Conservation (phyloP, 2,329 filamentous ascomycete species). For the Ophiostoma montium region DNA sequence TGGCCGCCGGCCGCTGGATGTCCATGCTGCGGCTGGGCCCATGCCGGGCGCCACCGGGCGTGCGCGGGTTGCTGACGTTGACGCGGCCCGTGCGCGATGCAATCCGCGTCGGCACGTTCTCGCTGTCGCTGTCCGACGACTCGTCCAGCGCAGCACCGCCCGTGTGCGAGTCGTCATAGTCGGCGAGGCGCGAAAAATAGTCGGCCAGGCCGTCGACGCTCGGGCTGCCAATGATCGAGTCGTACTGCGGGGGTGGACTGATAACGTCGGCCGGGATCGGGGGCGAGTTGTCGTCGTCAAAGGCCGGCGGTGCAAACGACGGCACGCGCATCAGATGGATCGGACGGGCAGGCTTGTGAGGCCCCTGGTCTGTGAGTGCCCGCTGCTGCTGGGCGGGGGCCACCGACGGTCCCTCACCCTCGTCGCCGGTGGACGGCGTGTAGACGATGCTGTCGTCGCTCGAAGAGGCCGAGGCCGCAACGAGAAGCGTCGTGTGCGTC, state of each 20-base stretch:
- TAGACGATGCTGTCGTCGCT: conserved; percentile 3
- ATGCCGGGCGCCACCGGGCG: conserved; percentile 32
- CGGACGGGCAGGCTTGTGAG: conserved; percentile 39
- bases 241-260: conserved; percentile 77
- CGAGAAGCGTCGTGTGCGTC: background rate
- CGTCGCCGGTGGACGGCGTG: conserved; percentile 7
- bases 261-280: conserved; percentile 33
- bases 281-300: conserved; percentile 66
- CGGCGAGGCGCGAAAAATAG: conserved; percentile 70
- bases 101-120: conserved; percentile 26
- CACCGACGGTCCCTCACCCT: background rate
- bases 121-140: conserved; percentile 24
- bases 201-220: conserved; percentile 62
- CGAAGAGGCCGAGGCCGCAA: background rate
- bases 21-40: conserved; percentile 44
- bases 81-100: conserved; percentile 39
- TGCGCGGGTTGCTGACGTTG: conserved; percentile 42
- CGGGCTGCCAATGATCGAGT: conserved; percentile 56
- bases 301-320: conserved; percentile 77
- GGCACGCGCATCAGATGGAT: conserved; percentile 75
- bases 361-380: conserved; percentile 14
- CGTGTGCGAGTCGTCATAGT: conserved; percentile 39
- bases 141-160: conserved; percentile 19
- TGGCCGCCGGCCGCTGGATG: conserved; percentile 29
- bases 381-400: conserved; percentile 15